Percentiles rank a stretch among this genome's conserved stretches.
phyloP scores from a whole-genome alignment of 2,329 filamentous ascomycete species.

The Mariannaea elegans region DNA sequence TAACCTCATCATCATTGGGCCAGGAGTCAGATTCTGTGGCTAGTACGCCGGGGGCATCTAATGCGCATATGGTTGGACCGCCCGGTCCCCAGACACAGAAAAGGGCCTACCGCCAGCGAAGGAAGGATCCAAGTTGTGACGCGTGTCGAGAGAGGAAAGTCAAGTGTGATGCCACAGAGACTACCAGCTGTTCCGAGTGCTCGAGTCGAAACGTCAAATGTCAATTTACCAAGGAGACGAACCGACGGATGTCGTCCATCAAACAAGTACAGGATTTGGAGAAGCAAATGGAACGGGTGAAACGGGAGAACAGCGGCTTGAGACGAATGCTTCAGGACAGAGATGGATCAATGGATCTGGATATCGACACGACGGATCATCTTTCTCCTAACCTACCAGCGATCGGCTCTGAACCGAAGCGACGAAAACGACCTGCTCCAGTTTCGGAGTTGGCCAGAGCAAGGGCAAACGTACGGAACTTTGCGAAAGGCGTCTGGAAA shows the following conservation, averaged over 20 bases:
- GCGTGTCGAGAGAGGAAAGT: conserved; percentile 89
- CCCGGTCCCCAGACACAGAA: conserved; percentile 76
- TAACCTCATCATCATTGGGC: conserved; percentile 60
- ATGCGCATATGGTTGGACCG: conserved; percentile 50
- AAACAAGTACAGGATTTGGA: conserved; percentile 99
- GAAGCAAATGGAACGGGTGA: conserved; percentile 84
- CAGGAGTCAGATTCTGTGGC: conserved; percentile 67
- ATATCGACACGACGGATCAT: conserved; percentile 58
- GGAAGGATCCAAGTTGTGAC: conserved; percentile 98
- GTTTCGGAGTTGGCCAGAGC: conserved; percentile 77
- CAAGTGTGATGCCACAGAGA: conserved; percentile 96
- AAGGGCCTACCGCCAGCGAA: conserved; percentile 89
- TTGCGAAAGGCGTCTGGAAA: conserved; percentile 82
- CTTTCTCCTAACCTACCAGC: conserved; percentile 67
- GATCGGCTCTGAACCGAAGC: conserved; percentile 71
- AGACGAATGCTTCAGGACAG: conserved; percentile 68
- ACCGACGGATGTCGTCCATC: conserved; percentile 97
- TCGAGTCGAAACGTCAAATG: conserved; percentile 96
- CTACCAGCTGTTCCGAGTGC: conserved; percentile 95
- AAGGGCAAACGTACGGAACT: conserved; percentile 75
- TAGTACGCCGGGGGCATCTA: conserved; percentile 59
- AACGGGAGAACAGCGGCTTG: conserved; percentile 80
- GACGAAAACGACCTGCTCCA: conserved; percentile 66
- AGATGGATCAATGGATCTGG: conserved; percentile 60
- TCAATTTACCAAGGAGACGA: conserved; percentile 99